phyloP scores from a whole-genome alignment of 495 filamentous ascomycete species.

The Daldinia loculata region DNA sequence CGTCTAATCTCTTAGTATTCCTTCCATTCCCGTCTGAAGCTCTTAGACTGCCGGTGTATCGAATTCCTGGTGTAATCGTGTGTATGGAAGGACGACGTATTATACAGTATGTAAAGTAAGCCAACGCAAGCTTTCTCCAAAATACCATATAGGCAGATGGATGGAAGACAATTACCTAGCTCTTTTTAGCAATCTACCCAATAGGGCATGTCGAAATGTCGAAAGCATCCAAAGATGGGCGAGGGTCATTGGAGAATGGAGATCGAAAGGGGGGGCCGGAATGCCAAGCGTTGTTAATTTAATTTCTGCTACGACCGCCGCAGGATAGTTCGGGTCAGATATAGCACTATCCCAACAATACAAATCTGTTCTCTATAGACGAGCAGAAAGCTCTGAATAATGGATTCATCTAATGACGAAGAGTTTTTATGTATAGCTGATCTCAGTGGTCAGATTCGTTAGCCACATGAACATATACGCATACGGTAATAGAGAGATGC shows the following conservation, averaged over 20 bases:
- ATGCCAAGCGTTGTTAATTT: conserved; percentile 41
- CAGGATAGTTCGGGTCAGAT: conserved; percentile 32
- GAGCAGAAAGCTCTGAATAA: conserved; percentile 32
- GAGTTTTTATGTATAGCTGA: conserved; percentile 18
- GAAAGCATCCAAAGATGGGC: conserved; percentile 14
- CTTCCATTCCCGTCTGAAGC: background rate
- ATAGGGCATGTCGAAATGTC: conserved; percentile 35
- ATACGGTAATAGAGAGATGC: conserved; percentile 23
- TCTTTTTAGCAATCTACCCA: conserved; percentile 23
- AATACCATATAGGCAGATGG: conserved; percentile 1
- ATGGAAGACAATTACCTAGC: background rate
- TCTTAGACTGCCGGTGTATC: background rate
- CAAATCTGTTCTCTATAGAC: conserved; percentile 19
- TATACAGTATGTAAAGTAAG: background rate
- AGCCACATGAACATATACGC: conserved; percentile 35
- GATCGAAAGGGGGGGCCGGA: conserved; percentile 13
- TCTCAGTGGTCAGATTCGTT: conserved; percentile 27
- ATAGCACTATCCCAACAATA: conserved; percentile 39
- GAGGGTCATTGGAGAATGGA: conserved; percentile 9
- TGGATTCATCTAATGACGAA: conserved; percentile 29
- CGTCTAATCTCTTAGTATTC: conserved; percentile 1
- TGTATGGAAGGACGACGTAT: background rate
- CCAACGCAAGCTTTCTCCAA: background rate
- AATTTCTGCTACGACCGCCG: conserved; percentile 30
- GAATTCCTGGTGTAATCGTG: background rate